Conservation (phyloP, 148 eudicot species). For the Rhododendron mucronatum region DNA sequence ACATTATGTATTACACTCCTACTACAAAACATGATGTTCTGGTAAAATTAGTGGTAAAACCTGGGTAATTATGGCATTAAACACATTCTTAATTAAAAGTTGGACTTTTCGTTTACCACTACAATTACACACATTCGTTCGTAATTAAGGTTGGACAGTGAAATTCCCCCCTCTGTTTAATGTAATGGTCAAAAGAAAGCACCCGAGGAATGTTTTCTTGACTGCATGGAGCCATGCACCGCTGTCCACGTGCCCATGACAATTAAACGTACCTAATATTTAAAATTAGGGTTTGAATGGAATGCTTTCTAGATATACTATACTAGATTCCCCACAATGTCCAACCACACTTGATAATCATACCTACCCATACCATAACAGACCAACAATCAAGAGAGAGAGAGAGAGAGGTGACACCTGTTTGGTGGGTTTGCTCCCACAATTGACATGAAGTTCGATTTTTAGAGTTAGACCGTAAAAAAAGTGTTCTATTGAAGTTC, state of each 20-base stretch:
- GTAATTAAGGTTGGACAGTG: not conserved
- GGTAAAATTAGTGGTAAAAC: not conserved
- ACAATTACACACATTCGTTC: not conserved
- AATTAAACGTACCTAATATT: not conserved
- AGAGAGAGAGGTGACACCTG: not conserved
- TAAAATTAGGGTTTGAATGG: not conserved
- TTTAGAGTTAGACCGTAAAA: too few species aligned
- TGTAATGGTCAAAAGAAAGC: not conserved
- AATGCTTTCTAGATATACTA: not conserved
- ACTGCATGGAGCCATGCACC: conserved; percentile 8
- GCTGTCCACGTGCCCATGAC: conserved; percentile 12
- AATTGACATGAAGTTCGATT: too few species aligned
- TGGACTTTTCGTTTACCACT: not conserved
- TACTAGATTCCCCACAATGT: not conserved
- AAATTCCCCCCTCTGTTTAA: not conserved
- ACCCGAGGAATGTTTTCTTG: not conserved
- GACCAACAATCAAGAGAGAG: not conserved
- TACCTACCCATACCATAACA: not conserved
- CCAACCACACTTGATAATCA: not conserved
- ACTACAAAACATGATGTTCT: not conserved
- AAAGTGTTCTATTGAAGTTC: too few species aligned
- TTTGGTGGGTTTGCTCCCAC: too few species aligned
- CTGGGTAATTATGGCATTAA: not conserved
- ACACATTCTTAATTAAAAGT: not conserved
- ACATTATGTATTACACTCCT: too few species aligned